Percentiles rank a stretch among this genome's conserved stretches.
Evolutionary conservation across 352 stramenopile species (phyloP).

Genomic region (Phytopythium sindhum): DNA sequence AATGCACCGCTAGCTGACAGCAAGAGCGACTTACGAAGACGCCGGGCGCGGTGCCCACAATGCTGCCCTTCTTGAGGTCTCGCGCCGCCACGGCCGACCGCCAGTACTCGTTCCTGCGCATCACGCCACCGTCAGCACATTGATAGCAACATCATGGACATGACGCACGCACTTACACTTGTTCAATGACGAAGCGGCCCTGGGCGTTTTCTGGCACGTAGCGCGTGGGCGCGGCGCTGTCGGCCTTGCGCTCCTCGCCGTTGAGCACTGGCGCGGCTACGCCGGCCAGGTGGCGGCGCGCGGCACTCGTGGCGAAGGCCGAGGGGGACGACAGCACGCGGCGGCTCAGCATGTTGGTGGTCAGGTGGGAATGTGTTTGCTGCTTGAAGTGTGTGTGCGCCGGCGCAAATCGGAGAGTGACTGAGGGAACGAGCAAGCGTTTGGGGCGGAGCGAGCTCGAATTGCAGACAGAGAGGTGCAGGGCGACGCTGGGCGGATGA

Average conservation of each 20-base stretch:
- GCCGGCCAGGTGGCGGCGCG: constrained; percentile 44
- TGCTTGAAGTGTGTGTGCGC: neutral
- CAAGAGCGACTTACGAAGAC: constrained; percentile 48
- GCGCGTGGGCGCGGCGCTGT: constrained; percentile 27
- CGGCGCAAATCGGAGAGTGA: constrained; percentile 4
- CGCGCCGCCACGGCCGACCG: constrained; percentile 64
- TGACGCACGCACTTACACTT: constrained; percentile 40
- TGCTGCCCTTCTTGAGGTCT: constrained; percentile 53
- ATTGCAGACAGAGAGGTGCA: no score
- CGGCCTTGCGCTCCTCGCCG: constrained; percentile 17
- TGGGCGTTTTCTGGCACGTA: constrained; percentile 61
- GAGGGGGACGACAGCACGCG: constrained; percentile 17
- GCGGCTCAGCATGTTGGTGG: constrained; percentile 25
- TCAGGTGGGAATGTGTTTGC: neutral
- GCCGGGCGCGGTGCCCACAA: constrained; percentile 70
- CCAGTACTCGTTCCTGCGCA: constrained; percentile 57
- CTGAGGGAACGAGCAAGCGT: neutral
- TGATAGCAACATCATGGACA: neutral
- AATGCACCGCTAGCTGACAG: neutral
- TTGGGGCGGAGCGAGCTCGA: neutral
- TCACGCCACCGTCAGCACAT: neutral
- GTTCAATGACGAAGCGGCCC: constrained; percentile 69
- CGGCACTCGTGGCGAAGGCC: constrained; percentile 16
- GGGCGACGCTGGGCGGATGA: neutral
- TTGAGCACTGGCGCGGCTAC: constrained; percentile 19